Evolutionary conservation across 345 rosid species (phyloP).

Genomic region (Eucalyptus pauciflora): DNA sequence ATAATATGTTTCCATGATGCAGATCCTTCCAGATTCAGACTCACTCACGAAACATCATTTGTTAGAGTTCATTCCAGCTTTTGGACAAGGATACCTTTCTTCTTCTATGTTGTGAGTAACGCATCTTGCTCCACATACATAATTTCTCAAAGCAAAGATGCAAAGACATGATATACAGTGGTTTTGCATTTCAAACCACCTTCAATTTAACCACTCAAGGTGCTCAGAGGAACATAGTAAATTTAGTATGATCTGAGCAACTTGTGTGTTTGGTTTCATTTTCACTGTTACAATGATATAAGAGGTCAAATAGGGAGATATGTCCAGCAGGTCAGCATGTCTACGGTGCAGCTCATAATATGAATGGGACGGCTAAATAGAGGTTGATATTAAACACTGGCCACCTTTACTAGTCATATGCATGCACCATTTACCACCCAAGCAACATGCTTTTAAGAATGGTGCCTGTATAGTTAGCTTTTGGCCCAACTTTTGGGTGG

Average conservation of each 20-base stretch:
- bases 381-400: not conserved
- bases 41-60: slow-evolving; percentile 86
- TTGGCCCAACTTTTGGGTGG: not conserved
- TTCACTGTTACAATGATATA: not conserved
- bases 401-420: not conserved
- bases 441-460: not conserved
- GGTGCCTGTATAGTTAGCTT: not conserved
- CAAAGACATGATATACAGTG: not conserved
- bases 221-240: not conserved
- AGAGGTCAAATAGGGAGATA: not conserved
- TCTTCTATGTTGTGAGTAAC: slow-evolving; percentile 67
- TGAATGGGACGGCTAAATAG: not conserved
- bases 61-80: slow-evolving; percentile 80
- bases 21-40: slow-evolving; percentile 96
- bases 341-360: not conserved
- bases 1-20: not conserved
- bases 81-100: slow-evolving; percentile 84
- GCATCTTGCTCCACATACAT: not conserved
- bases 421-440: not conserved
- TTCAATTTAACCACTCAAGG: not conserved
- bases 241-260: not conserved
- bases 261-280: not conserved
- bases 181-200: not conserved
- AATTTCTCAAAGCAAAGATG: not conserved
- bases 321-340: not conserved